Evolutionary conservation across 2,329 filamentous ascomycete genomes (phyloP).

Genomic region (Aspergillus melleus): DNA sequence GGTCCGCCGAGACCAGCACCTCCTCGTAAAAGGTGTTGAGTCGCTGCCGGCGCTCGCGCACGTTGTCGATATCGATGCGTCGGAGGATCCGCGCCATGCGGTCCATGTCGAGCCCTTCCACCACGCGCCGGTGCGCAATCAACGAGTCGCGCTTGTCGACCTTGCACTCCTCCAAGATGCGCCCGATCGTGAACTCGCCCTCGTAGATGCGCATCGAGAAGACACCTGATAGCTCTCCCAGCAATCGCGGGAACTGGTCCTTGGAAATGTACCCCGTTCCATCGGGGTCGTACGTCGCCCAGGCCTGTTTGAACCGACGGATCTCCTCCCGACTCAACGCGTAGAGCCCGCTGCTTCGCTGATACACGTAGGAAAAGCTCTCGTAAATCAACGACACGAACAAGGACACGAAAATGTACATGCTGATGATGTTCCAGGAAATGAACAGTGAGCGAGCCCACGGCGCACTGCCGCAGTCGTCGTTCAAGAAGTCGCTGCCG

Average conservation of each 20-base stretch:
- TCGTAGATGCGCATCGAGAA: conserved; percentile 98
- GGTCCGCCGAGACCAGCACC: conserved; percentile 88
- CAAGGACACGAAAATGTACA: conserved; percentile 99
- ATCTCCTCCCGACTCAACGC: conserved; percentile 92
- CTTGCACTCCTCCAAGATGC: conserved; percentile 81
- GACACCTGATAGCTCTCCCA: conserved; percentile 87
- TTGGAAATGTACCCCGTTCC: conserved; percentile 90
- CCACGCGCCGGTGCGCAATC: conserved; percentile 38
- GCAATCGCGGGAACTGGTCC: conserved; percentile 80
- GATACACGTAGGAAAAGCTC: conserved; percentile 99
- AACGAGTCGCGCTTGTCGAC: conserved; percentile 53
- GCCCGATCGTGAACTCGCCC: conserved; percentile 80
- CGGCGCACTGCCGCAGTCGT: conserved; percentile 85
- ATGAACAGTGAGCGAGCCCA: conserved; percentile 93
- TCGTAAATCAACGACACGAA: conserved; percentile 99
- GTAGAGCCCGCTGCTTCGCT: conserved; percentile 88
- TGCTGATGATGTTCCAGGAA: conserved; percentile 98
- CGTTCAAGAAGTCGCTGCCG: conserved; percentile 70
- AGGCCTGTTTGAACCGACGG: conserved; percentile 95
- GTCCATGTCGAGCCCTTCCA: conserved; percentile 67
- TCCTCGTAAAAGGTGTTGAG: conserved; percentile 98
- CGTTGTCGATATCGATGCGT: conserved; percentile 71
- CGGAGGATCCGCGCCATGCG: conserved; percentile 73
- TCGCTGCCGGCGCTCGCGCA: conserved; percentile 71
- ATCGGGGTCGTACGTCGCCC: conserved; percentile 90